Evolutionary conservation across 371 early-diverging fungal species (phyloP).

Genomic region (Umbelopsis sp.): DNA sequence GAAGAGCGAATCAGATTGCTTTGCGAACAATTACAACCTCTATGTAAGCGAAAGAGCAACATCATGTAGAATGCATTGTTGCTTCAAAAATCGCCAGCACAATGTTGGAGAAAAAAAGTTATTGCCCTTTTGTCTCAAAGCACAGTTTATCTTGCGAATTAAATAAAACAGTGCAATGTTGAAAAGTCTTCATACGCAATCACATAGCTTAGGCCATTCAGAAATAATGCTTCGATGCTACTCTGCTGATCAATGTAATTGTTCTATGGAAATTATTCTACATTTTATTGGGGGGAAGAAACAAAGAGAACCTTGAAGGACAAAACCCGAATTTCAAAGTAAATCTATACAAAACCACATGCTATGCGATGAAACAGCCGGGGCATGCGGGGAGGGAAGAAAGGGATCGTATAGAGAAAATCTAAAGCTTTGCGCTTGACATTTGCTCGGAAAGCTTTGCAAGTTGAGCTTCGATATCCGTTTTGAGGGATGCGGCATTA

Average conservation of each 20-base stretch:
- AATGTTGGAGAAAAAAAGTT: no score
- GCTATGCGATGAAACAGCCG: background rate
- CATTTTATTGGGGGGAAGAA: constrained; percentile 1
- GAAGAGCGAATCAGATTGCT: background rate
- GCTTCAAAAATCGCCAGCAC: background rate
- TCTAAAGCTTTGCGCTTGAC: constrained; percentile 11
- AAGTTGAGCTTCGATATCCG: constrained; percentile 38
- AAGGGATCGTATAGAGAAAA: background rate
- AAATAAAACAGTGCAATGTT: no score
- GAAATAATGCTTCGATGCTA: no score
- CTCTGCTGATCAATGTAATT: no score
- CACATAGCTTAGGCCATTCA: no score
- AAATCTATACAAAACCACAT: constrained; percentile 10
- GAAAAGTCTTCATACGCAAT: no score
- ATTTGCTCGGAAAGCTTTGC: constrained; percentile 13
- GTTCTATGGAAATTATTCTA: background rate
- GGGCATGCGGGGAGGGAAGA: background rate
- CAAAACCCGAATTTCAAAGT: background rate
- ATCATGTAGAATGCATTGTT: background rate
- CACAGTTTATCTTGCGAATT: no score
- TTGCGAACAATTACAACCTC: background rate
- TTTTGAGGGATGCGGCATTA: constrained; percentile 31
- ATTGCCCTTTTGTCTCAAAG: no score
- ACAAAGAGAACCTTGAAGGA: background rate
- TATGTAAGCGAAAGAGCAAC: background rate